Percentiles rank a stretch among this genome's conserved stretches.
Conservation (phyloP, 306 rosid genomes). For the Lathyrus aphaca region DNA sequence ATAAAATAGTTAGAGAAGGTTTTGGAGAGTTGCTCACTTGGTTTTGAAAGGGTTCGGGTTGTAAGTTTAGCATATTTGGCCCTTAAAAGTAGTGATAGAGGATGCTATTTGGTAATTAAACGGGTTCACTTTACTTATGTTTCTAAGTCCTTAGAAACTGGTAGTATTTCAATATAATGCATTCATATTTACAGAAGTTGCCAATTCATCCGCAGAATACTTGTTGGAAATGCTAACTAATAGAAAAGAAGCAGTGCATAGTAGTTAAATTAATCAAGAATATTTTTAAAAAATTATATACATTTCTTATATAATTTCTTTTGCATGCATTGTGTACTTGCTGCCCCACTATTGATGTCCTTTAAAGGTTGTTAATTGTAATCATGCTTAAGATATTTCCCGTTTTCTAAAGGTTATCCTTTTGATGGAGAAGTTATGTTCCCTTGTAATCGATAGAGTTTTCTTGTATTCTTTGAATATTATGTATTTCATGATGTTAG, state of each 20-base stretch:
- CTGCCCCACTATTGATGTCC: background rate
- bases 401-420: slow-evolving; percentile 17
- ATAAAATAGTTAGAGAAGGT: background rate
- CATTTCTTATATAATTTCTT: slow-evolving; percentile 9
- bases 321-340: slow-evolving; percentile 1
- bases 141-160: background rate
- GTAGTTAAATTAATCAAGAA: slow-evolving; percentile 12
- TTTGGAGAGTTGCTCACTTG: background rate
- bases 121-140: background rate
- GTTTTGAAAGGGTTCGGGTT: slow-evolving; percentile 3
- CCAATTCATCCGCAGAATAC: background rate
- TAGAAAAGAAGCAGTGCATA: background rate
- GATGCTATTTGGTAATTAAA: slow-evolving; percentile 1
- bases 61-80: slow-evolving; percentile 8
- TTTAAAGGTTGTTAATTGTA: slow-evolving; percentile 4
- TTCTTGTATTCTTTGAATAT: slow-evolving; percentile 22
- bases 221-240: background rate
- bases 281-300: background rate
- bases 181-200: background rate
- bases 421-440: slow-evolving; percentile 24
- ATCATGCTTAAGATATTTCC: slow-evolving; percentile 6
- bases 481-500: slow-evolving; percentile 27
- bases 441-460: slow-evolving; percentile 1
- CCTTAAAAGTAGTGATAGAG: background rate
- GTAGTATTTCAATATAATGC: background rate